Conservation (phyloP, 371 early-diverging fungal genomes). For the Mortierella sp. region DNA sequence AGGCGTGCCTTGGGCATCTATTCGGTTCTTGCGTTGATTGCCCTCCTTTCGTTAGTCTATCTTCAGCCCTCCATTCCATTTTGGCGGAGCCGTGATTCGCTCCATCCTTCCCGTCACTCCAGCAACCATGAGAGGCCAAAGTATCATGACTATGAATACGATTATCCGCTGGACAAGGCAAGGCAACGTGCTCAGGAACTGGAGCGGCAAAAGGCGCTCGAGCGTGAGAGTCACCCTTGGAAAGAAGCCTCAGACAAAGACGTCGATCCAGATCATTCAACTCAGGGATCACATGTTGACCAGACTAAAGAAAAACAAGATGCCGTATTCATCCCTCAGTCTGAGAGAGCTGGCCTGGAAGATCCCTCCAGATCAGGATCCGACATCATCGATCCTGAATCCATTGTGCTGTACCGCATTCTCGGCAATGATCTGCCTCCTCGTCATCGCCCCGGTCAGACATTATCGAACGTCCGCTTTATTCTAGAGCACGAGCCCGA, state of each 20-base stretch:
- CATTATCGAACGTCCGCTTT: slow-evolving; percentile 73
- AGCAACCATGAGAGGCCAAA: slow-evolving; percentile 47
- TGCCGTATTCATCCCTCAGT: slow-evolving; percentile 5
- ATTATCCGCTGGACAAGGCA: slow-evolving; percentile 41
- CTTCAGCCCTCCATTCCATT: slow-evolving; percentile 32
- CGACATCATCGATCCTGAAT: slow-evolving; percentile 55
- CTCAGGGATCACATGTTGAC: background rate
- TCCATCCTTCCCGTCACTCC: slow-evolving; percentile 15
- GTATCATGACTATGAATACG: slow-evolving; percentile 47
- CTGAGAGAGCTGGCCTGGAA: background rate
- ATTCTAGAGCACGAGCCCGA: slow-evolving; percentile 74
- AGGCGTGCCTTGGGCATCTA: slow-evolving; percentile 18
- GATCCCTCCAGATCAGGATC: background rate
- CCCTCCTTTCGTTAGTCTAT: slow-evolving; percentile 34
- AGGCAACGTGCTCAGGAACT: slow-evolving; percentile 42
- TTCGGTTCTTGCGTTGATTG: slow-evolving; percentile 30
- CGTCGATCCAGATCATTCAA: slow-evolving; percentile 1
- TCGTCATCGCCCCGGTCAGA: slow-evolving; percentile 75
- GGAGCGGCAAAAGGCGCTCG: slow-evolving; percentile 35
- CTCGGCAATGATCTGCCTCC: slow-evolving; percentile 81
- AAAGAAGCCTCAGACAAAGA: slow-evolving; percentile 2
- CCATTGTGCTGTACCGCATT: slow-evolving; percentile 73
- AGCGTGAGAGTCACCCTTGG: slow-evolving; percentile 18
- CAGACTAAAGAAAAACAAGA: background rate
- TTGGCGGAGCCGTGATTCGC: slow-evolving; percentile 26